phyloP scores from a whole-genome alignment of 2,329 filamentous ascomycete species.

The Pseudocercospora eumusae region DNA sequence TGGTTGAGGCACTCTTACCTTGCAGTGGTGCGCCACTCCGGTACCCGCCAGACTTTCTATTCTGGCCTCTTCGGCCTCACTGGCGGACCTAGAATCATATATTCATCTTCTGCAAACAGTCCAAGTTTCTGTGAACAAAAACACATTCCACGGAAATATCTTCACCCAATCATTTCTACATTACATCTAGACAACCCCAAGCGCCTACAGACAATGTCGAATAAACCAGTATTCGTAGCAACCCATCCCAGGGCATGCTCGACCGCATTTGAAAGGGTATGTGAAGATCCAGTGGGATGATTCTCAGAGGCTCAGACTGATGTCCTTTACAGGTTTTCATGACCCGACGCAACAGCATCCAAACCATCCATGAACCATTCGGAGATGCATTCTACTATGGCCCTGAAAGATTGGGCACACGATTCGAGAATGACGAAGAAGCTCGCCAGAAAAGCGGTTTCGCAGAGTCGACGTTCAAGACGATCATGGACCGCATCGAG shows the following conservation, averaged over 20 bases:
- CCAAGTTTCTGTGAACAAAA: conserved; percentile 5
- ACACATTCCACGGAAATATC: neutral
- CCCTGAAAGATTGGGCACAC: conserved; percentile 77
- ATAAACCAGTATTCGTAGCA: conserved; percentile 83
- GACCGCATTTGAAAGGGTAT: conserved; percentile 92
- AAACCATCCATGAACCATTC: conserved; percentile 92
- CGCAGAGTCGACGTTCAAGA: conserved; percentile 68
- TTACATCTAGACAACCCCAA: neutral
- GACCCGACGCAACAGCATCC: conserved; percentile 79
- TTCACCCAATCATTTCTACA: neutral
- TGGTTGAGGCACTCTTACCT: neutral
- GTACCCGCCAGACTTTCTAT: neutral
- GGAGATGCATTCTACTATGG: conserved; percentile 96
- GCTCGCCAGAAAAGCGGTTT: conserved; percentile 63
- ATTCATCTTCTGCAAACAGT: conserved; percentile 2
- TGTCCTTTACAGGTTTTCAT: conserved; percentile 77
- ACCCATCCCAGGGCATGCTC: conserved; percentile 95
- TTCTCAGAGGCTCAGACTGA: conserved; percentile 15
- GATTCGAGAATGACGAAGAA: conserved; percentile 72
- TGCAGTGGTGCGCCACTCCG: neutral
- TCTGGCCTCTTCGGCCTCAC: neutral
- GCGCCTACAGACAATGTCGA: conserved; percentile 58
- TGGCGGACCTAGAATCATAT: too few relatives aligned
- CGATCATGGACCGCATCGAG: conserved; percentile 75
- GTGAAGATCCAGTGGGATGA: conserved; percentile 35